Percentiles rank a stretch among this genome's conserved stretches.
Conservation (phyloP, 768 basidiomycete species). For the Lactarius sanguifluus region DNA sequence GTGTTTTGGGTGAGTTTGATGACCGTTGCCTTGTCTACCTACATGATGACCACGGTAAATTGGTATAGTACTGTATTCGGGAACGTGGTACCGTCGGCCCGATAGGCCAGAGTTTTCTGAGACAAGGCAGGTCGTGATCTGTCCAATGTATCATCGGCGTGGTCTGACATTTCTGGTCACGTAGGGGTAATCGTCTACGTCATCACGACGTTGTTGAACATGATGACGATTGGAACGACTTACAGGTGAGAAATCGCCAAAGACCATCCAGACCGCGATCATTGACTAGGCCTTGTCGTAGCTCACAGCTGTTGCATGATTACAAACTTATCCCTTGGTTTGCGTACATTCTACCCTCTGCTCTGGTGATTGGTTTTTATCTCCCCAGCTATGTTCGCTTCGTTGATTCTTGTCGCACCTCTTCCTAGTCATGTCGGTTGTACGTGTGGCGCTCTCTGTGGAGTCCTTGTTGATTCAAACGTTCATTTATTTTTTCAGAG, state of each 20-base stretch:
- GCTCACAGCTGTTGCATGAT: too few species aligned
- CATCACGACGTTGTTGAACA: constrained; percentile 25
- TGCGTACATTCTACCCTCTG: too few species aligned
- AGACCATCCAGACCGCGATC: neutral
- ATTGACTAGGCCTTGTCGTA: neutral
- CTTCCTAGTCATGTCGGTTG: too few species aligned
- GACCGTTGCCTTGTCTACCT: neutral
- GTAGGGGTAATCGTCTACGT: constrained; percentile 26
- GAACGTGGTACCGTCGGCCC: constrained; percentile 15
- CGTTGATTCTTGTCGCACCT: too few species aligned
- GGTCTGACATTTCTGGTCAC: neutral
- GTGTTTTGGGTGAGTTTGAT: constrained; percentile 12
- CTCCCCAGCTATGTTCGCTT: too few species aligned
- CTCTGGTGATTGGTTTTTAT: too few species aligned
- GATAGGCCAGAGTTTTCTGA: constrained; percentile 24
- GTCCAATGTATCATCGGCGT: neutral
- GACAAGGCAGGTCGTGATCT: constrained; percentile 21
- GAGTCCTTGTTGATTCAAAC: too few species aligned
- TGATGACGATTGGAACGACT: constrained; percentile 23
- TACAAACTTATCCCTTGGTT: too few species aligned
- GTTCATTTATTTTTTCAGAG: too few species aligned
- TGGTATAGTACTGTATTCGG: constrained; percentile 18
- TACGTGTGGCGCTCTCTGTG: too few species aligned
- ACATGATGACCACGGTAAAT: neutral
- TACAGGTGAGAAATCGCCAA: constrained; percentile 9